Evolutionary conservation across 1,139 yeast species (phyloP), one percentile per base, ranked within the genome.

Genomic region (Pichia sp.): DNA sequence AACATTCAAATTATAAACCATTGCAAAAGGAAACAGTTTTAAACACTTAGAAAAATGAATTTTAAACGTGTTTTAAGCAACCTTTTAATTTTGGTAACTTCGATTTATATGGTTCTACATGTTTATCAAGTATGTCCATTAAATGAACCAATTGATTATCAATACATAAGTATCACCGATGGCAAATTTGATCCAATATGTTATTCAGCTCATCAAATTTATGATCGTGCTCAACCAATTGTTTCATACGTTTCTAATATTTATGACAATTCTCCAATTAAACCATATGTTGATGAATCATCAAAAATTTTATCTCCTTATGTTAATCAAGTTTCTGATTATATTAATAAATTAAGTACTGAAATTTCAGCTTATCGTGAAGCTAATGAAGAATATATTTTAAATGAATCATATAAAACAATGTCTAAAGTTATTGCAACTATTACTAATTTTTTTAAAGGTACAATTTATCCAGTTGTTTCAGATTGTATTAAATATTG

Each of bases 191-290:
- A 59, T 42, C 40, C 48, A 9, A 34, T 60, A n/a, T 61, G 65
- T 39, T 48, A 51, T 18, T 51, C 49, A 33, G 36, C 58, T 9
- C 63, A 60, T 47, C 42, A 45, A 30, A 48, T 51, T 10, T 55
- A 51, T 42, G 27, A 42, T 5, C 46, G 42, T 33, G 44, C 53
- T 1, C 39, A 48, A 30, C 62, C 63, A 11, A 53, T 49, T 27
- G 38, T 51, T 28, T 43, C 40, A 2, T 54, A 56, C 8, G 51
- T 45, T 3, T 11, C 47, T 11, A 37, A 34, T 3, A 36, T 43
- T 40, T 60, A 59, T 43, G 46, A 49, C 3, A 28, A 34, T 3
- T 59, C 63, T 3, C 53, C 59, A 11, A n/a, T 60, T n/a, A 57
- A 58, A 45, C 57, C 58, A 3, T 42, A 49, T 30, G 56, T 59